A percentile compares a stretch with the other conserved stretches of the same genome.
These are phyloP conservation scores for Fennellomyces sp. DNA, from an alignment of 371 early-diverging fungal genomes.

Conservation along the genomic window DNA sequence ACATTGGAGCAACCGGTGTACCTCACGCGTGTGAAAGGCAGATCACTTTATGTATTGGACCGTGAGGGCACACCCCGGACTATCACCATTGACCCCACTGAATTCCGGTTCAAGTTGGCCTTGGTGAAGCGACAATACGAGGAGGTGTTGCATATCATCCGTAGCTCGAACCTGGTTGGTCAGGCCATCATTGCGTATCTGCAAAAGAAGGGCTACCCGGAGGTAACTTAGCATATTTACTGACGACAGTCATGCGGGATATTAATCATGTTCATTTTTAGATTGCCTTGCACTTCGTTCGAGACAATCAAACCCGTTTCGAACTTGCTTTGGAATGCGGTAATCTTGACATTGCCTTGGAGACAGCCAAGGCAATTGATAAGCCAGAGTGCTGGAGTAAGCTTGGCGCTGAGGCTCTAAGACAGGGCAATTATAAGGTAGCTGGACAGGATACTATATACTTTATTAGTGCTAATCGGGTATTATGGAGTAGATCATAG, in stretches of 20 bases:
- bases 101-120: slow-evolving; percentile 97
- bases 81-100: slow-evolving; percentile 94
- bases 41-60: slow-evolving; percentile 83
- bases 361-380: slow-evolving; percentile 88
- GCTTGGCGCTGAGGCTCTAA: slow-evolving; percentile 85
- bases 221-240: slow-evolving; percentile 39
- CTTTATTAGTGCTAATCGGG: neutral
- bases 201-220: slow-evolving; percentile 98
- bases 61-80: slow-evolving; percentile 85
- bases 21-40: slow-evolving; percentile 84
- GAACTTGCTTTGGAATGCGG: slow-evolving; percentile 97
- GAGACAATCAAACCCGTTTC: slow-evolving; percentile 93
- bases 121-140: slow-evolving; percentile 89
- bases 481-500: slow-evolving; percentile 66
- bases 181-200: slow-evolving; percentile 98
- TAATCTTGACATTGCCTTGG: slow-evolving; percentile 90
- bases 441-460: slow-evolving; percentile 1
- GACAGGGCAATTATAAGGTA: slow-evolving; percentile 87
- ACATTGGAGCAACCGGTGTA: slow-evolving; percentile 96
- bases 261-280: slow-evolving; percentile 11
- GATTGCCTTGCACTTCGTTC: slow-evolving; percentile 98
- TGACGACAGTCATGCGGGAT: neutral
- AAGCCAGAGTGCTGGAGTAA: slow-evolving; percentile 87
- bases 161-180: slow-evolving; percentile 95
- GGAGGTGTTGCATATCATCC: slow-evolving; percentile 92